Conservation (phyloP, 768 basidiomycete species). For the Boletus rufocinnamomeus region DNA sequence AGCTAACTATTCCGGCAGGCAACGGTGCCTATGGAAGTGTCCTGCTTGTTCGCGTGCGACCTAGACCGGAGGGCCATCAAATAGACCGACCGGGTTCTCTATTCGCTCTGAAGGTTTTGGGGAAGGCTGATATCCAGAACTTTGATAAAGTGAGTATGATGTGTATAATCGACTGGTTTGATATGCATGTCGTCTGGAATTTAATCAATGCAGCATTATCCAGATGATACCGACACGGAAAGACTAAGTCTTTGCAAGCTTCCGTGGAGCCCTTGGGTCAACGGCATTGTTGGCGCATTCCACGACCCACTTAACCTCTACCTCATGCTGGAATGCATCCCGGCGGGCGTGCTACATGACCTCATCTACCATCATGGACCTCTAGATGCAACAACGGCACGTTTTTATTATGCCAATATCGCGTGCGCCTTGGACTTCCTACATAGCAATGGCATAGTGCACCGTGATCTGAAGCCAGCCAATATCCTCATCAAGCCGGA, state of each 20-base stretch:
- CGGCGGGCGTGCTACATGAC: conserved; percentile 44
- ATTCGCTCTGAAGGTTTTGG: conserved; percentile 50
- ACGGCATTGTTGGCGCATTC: conserved; percentile 47
- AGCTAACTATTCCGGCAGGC: conserved; percentile 33
- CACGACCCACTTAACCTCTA: conserved; percentile 51
- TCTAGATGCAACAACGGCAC: conserved; percentile 35
- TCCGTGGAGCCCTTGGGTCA: conserved; percentile 57
- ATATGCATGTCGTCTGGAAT: conserved; percentile 1
- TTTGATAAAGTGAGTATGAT: conserved; percentile 32
- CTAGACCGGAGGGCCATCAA: conserved; percentile 29
- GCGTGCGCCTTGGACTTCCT: conserved; percentile 51
- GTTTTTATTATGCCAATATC: conserved; percentile 60
- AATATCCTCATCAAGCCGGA: conserved; percentile 58
- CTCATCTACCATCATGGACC: conserved; percentile 36
- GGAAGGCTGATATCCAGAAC: conserved; percentile 37
- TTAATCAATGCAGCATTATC: conserved; percentile 22
- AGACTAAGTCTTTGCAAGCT: conserved; percentile 41
- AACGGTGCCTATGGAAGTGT: conserved; percentile 45
- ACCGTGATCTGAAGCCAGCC: conserved; percentile 59
- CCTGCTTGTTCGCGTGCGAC: conserved; percentile 41
- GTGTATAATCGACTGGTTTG: neutral
- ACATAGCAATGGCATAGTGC: conserved; percentile 44
- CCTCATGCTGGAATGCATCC: conserved; percentile 51
- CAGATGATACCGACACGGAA: conserved; percentile 43
- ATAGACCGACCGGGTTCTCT: conserved; percentile 39